Percentiles rank a stretch among this genome's conserved stretches.
Conservation (phyloP, 441 rosid genomes). For the Eruca vesicaria region DNA sequence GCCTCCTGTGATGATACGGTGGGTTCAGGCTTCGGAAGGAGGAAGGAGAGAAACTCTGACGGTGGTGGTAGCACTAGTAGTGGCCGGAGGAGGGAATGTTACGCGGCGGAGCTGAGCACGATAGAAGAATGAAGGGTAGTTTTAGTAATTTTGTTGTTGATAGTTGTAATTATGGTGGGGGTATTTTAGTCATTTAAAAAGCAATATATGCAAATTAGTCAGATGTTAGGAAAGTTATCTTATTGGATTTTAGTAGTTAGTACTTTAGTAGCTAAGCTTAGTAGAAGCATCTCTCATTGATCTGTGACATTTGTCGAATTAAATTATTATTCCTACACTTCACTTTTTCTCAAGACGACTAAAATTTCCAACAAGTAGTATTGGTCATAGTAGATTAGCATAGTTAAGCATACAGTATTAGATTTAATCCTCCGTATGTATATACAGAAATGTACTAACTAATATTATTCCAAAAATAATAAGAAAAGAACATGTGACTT, state of each 20-base stretch:
- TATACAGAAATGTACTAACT: not conserved
- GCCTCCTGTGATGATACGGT: slow-evolving; percentile 28
- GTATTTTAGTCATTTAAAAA: slow-evolving; percentile 6
- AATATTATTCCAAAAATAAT: not conserved
- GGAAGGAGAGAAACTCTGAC: slow-evolving; percentile 20
- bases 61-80: slow-evolving; percentile 33
- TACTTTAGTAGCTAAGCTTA: not conserved
- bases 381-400: not conserved
- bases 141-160: not conserved
- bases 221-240: slow-evolving; percentile 19
- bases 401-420: not conserved
- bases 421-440: not conserved
- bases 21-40: slow-evolving; percentile 28
- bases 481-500: slow-evolving; percentile 24
- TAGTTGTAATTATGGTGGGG: slow-evolving; percentile 28
- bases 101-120: slow-evolving; percentile 54
- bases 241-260: slow-evolving; percentile 6
- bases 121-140: slow-evolving; percentile 56
- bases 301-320: slow-evolving; percentile 29
- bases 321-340: slow-evolving; percentile 44
- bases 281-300: not conserved
- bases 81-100: slow-evolving; percentile 42
- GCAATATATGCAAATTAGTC: slow-evolving; percentile 17
- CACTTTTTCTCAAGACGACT: not conserved
- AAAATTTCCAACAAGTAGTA: not conserved